Percentiles rank a stretch among this genome's conserved stretches.
These are phyloP conservation scores for Talaromyces proteolyticus DNA, from an alignment of 495 filamentous ascomycete species.

Conservation along the genomic window DNA sequence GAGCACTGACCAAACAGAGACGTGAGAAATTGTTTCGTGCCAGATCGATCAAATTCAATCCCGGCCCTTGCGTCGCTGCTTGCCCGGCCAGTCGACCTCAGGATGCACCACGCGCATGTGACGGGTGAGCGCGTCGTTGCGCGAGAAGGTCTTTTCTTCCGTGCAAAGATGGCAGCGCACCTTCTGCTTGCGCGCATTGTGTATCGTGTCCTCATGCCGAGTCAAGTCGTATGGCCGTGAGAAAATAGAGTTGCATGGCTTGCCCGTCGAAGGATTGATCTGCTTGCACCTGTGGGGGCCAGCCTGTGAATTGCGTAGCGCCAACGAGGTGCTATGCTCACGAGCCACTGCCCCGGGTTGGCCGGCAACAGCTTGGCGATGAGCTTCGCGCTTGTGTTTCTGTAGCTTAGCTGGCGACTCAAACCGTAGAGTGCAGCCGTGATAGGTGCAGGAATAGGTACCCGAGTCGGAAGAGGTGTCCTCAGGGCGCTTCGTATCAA, in stretches of 20 bases:
- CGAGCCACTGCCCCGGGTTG: constrained; percentile 25
- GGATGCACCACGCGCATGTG: constrained; percentile 91
- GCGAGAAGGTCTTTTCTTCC: constrained; percentile 95
- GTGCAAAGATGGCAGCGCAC: constrained; percentile 91
- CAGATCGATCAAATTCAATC: constrained; percentile 20
- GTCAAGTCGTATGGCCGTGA: constrained; percentile 98
- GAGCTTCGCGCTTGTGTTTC: constrained; percentile 92
- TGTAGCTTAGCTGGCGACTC: constrained; percentile 80
- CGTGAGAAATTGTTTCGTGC: no score
- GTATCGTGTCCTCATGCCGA: constrained; percentile 94
- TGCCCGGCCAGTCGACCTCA: constrained; percentile 74
- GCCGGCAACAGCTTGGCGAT: constrained; percentile 56
- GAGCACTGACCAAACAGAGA: no score
- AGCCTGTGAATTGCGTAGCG: constrained; percentile 69
- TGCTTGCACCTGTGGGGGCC: constrained; percentile 87
- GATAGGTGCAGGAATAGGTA: constrained; percentile 93
- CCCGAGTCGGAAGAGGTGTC: constrained; percentile 70
- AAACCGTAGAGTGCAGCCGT: constrained; percentile 84
- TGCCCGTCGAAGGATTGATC: constrained; percentile 91
- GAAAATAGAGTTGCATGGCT: constrained; percentile 94
- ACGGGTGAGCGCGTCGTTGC: constrained; percentile 85
- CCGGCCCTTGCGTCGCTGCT: constrained; percentile 40
- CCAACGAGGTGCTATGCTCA: constrained; percentile 44
- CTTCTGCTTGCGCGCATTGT: constrained; percentile 91
- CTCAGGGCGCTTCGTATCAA: constrained; percentile 41